These are phyloP conservation scores for Pichia rugopelliculosa DNA, from an alignment of 805 yeast genomes.

Conservation along the genomic window DNA sequence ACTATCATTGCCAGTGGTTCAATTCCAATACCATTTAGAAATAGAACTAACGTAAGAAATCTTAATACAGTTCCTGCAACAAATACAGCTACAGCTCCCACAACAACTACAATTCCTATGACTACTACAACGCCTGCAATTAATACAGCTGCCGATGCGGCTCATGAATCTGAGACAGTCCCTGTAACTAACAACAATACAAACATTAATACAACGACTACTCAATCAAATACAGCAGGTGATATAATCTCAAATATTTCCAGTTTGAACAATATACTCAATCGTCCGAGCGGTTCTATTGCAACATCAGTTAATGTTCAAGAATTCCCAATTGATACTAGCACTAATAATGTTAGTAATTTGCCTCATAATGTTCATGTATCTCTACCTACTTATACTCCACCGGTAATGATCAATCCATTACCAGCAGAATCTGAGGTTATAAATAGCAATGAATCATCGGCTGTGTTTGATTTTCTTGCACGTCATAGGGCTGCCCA, in stretches of 20 bases:
- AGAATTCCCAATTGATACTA: neutral
- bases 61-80: neutral
- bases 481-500: constrained; percentile 6
- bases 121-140: neutral
- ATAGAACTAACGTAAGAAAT: neutral
- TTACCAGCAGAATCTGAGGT: neutral
- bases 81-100: neutral
- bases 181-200: neutral
- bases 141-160: neutral
- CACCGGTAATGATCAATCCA: neutral
- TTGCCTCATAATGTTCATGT: no score
- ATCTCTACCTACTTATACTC: no score
- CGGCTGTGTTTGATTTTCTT: neutral
- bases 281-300: neutral
- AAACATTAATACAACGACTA: neutral
- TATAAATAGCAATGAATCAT: neutral
- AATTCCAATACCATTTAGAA: neutral
- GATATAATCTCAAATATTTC: neutral
- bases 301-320: neutral
- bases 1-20: constrained; percentile 12
- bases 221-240: neutral
- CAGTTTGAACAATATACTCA: neutral
- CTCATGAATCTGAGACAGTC: no score
- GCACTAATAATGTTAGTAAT: neutral
- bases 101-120: no score